A percentile compares a stretch with the other conserved stretches of the same genome.
phyloP scores from a whole-genome alignment of 331 rosid genomes.

The Rhamnella rubrinervis region DNA sequence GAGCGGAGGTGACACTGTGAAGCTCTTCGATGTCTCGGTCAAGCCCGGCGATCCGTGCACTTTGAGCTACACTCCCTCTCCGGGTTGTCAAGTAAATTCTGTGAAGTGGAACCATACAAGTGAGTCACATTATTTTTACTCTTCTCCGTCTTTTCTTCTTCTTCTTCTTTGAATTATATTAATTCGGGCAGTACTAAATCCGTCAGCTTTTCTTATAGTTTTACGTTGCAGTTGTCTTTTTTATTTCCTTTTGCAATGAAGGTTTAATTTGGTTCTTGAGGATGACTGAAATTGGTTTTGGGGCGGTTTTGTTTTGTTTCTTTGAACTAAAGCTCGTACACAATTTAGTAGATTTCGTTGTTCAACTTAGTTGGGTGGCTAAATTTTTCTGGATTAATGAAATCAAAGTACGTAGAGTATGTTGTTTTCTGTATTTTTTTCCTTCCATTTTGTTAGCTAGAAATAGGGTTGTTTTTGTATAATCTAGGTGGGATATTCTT shows the following conservation, averaged over 20 bases:
- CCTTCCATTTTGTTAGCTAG: neutral
- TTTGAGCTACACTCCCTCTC: conserved; percentile 82
- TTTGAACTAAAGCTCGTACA: neutral
- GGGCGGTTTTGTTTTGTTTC: neutral
- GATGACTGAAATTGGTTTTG: neutral
- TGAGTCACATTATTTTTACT: conserved; percentile 31
- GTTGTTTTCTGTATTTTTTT: neutral
- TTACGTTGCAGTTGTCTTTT: neutral
- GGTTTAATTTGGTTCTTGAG: neutral
- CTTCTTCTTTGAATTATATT: neutral
- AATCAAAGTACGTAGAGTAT: neutral
- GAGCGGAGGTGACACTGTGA: conserved; percentile 91
- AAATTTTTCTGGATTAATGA: neutral
- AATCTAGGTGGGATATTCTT: conserved; percentile 21
- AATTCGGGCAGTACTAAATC: conserved; percentile 9
- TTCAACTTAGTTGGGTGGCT: conserved; percentile 3
- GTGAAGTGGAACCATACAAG: conserved; percentile 99
- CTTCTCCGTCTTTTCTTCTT: neutral
- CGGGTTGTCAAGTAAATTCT: conserved; percentile 78
- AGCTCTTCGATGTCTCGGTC: conserved; percentile 82
- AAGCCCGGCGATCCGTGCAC: conserved; percentile 87
- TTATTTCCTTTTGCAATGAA: neutral
- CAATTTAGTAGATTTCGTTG: neutral
- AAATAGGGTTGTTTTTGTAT: neutral
- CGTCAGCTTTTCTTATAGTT: neutral